Conservation (phyloP, 257 asterid genomes). For the Buddleja alternifolia region DNA sequence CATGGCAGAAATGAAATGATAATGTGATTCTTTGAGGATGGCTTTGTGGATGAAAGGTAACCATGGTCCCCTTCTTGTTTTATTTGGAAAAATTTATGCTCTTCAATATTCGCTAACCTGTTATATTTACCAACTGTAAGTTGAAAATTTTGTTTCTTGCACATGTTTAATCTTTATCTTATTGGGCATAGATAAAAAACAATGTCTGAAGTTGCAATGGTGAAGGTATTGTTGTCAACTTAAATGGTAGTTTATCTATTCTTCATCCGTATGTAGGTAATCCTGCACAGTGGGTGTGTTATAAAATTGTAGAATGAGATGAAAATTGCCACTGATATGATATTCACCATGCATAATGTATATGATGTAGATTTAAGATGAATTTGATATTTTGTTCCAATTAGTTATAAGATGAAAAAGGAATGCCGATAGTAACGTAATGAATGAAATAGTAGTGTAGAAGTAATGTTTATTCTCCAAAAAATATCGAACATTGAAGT, state of each 20-base stretch:
- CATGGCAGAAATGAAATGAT: constrained; percentile 90
- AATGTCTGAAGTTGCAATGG: constrained; percentile 12
- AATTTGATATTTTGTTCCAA: background rate
- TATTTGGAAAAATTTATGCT: background rate
- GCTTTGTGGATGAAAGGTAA: constrained; percentile 41
- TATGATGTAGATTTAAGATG: background rate
- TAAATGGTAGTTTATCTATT: background rate
- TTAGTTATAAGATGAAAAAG: background rate
- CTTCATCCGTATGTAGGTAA: background rate
- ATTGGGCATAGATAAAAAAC: background rate
- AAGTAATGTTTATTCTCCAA: background rate
- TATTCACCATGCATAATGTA: background rate
- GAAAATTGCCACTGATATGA: background rate
- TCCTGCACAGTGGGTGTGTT: background rate
- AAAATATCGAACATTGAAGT: background rate
- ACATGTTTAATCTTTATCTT: background rate
- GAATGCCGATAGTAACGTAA: background rate
- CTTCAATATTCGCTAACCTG: constrained; percentile 11
- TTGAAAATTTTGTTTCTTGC: background rate
- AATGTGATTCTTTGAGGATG: constrained; percentile 12
- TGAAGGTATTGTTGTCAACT: background rate
- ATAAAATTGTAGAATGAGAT: background rate
- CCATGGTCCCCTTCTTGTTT: background rate
- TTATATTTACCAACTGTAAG: no score
- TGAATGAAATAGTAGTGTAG: background rate